These are phyloP conservation scores for Tausonia pullulans DNA, from an alignment of 1,284 basidiomycete species.

Conservation along the genomic window DNA sequence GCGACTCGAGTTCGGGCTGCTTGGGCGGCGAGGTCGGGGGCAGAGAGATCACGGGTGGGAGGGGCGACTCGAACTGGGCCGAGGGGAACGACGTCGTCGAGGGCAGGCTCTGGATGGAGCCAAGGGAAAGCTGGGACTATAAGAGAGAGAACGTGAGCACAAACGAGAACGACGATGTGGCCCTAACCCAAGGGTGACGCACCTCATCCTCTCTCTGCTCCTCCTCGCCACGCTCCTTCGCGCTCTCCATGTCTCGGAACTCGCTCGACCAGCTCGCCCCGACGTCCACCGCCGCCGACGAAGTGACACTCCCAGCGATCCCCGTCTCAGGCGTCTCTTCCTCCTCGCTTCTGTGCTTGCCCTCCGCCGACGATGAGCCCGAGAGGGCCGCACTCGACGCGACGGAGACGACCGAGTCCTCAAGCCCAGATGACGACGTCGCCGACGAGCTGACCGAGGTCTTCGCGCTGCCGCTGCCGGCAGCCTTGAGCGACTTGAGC, in stretches of 20 bases:
- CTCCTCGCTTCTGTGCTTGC: background rate
- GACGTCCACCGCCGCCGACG: background rate
- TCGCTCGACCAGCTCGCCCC: constrained; percentile 15
- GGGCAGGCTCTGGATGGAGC: background rate
- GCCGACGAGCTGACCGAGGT: no score
- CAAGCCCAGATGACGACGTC: background rate
- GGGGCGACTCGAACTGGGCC: background rate
- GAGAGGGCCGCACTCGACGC: background rate
- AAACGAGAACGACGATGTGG: no score
- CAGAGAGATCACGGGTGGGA: background rate
- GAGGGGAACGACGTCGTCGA: background rate
- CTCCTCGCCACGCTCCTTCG: background rate
- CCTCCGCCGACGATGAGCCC: background rate
- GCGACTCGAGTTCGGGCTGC: no score
- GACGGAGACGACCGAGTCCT: constrained; percentile 7
- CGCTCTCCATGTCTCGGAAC: constrained; percentile 2
- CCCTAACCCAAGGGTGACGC: no score
- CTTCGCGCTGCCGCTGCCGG: no score
- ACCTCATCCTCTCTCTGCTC: no score
- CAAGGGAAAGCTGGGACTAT: background rate
- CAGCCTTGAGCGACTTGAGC: constrained; percentile 39
- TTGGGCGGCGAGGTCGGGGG: no score
- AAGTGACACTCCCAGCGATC: background rate
- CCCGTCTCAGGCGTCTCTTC: background rate
- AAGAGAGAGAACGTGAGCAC: no score